Evolutionary conservation across 2,329 filamentous ascomycete species (phyloP).

Genomic region (Calcarisporium arbuscula): DNA sequence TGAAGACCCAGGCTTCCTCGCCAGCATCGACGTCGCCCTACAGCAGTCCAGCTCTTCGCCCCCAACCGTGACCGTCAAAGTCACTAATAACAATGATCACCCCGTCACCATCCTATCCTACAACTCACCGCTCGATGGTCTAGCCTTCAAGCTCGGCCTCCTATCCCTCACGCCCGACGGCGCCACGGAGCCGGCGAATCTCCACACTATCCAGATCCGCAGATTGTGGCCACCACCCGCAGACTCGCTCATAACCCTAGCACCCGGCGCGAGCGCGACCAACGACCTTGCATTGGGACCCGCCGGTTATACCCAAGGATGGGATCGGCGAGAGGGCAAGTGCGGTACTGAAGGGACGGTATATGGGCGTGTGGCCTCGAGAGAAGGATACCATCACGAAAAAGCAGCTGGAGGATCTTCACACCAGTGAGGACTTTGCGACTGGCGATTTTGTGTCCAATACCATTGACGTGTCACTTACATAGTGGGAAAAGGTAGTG

Average conservation of each 20-base stretch:
- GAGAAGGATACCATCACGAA: constrained; percentile 16
- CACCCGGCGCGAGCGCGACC: constrained; percentile 26
- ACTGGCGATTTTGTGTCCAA: constrained; percentile 17
- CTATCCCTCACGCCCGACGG: constrained; percentile 31
- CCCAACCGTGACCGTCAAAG: constrained; percentile 27
- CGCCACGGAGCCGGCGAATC: constrained; percentile 24
- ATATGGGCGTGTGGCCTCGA: constrained; percentile 25
- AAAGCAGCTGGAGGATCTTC: constrained; percentile 13
- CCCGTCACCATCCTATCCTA: constrained; percentile 37
- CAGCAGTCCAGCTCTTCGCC: constrained; percentile 26
- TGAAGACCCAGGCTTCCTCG: constrained; percentile 10
- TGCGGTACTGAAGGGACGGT: constrained; percentile 30
- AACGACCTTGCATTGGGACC: constrained; percentile 30
- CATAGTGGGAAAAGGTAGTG: too few relatives aligned
- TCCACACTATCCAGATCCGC: constrained; percentile 30
- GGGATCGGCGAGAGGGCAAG: constrained; percentile 22
- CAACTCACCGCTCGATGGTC: constrained; percentile 37
- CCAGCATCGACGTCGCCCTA: constrained; percentile 25
- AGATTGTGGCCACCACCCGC: constrained; percentile 33
- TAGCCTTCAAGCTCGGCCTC: constrained; percentile 35
- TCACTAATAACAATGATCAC: constrained; percentile 32
- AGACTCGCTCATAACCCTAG: constrained; percentile 32
- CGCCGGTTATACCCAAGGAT: constrained; percentile 25
- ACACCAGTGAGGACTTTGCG: constrained; percentile 12
- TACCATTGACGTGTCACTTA: too few relatives aligned